Percentiles rank a stretch among this genome's conserved stretches.
Evolutionary conservation across 1,139 yeast species (phyloP).

Genomic region (Taphrina wiesneri): DNA sequence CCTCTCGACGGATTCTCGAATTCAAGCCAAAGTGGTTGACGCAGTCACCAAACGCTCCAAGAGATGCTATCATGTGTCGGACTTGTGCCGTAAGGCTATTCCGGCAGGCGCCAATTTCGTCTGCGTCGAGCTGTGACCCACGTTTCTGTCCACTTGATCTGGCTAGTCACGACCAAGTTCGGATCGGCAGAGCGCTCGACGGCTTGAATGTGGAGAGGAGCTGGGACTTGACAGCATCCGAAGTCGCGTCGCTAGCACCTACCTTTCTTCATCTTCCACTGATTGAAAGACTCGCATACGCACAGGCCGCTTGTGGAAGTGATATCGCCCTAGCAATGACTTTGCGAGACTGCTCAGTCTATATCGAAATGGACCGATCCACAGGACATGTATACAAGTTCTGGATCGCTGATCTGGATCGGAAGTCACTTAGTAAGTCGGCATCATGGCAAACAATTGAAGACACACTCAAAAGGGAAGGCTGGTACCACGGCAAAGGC

Average conservation of each 20-base stretch:
- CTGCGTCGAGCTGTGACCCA: background rate
- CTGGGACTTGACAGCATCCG: background rate
- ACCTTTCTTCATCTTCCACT: background rate
- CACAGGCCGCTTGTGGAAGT: background rate
- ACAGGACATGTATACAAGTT: background rate
- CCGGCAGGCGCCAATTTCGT: slow-evolving; percentile 41
- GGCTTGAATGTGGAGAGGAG: background rate
- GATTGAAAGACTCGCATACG: slow-evolving; percentile 21
- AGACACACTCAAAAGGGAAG: background rate
- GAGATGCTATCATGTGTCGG: slow-evolving; percentile 46
- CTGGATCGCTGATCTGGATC: slow-evolving; percentile 22
- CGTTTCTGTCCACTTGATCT: slow-evolving; percentile 49
- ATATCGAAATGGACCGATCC: background rate
- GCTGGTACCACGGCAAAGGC: slow-evolving; percentile 15
- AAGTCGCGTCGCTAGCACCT: background rate
- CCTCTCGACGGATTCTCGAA: slow-evolving; percentile 42
- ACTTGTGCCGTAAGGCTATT: slow-evolving; percentile 50
- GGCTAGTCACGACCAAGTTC: slow-evolving; percentile 36
- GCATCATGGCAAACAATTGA: slow-evolving; percentile 5
- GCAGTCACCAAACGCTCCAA: slow-evolving; percentile 47
- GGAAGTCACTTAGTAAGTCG: slow-evolving; percentile 4
- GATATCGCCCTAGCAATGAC: slow-evolving; percentile 22
- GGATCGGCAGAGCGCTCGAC: background rate
- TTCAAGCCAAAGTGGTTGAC: slow-evolving; percentile 54
- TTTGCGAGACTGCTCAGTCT: slow-evolving; percentile 30